Evolutionary conservation across 1,284 basidiomycete genomes (phyloP).

Genomic region (Phenoliferia sp.): DNA sequence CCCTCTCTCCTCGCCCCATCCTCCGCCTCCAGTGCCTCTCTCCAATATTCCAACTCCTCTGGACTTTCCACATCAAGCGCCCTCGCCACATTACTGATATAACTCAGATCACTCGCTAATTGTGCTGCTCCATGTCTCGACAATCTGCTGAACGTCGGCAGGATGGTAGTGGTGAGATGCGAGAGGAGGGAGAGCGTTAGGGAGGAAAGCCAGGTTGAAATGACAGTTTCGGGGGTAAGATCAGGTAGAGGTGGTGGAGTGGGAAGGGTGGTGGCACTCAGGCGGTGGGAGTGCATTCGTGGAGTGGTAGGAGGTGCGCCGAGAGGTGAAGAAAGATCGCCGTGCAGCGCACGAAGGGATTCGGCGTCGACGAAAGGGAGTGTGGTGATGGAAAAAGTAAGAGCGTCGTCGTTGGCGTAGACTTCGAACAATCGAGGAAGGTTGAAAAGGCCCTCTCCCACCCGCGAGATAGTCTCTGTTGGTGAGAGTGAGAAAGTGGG

Average conservation of each 20-base stretch:
- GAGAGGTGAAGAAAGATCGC: background rate
- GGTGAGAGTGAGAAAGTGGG: conserved; percentile 91
- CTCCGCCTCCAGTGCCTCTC: conserved; percentile 27
- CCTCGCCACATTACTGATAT: conserved; percentile 82
- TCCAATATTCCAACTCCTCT: conserved; percentile 38
- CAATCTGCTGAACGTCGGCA: conserved; percentile 57
- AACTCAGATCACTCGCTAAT: conserved; percentile 79
- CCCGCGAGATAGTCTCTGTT: conserved; percentile 76
- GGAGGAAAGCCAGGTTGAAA: conserved; percentile 82
- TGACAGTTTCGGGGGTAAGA: conserved; percentile 64
- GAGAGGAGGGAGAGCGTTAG: conserved; percentile 73
- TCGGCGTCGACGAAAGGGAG: conserved; percentile 64
- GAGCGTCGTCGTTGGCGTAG: conserved; percentile 82
- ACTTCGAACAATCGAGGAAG: conserved; percentile 90
- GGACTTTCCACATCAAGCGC: conserved; percentile 75
- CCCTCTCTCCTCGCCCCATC: conserved; percentile 12
- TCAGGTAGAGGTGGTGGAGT: conserved; percentile 10
- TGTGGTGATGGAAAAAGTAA: conserved; percentile 81
- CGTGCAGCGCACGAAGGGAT: conserved; percentile 42
- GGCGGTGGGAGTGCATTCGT: background rate
- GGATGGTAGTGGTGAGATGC: conserved; percentile 61
- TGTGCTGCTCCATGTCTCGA: conserved; percentile 68
- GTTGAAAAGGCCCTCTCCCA: conserved; percentile 89
- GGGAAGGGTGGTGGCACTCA: background rate
- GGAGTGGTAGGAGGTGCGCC: background rate